These are phyloP conservation scores for Theileria annulata DNA, from an alignment of 169 alveolate genomes.

Conservation along the genomic window DNA sequence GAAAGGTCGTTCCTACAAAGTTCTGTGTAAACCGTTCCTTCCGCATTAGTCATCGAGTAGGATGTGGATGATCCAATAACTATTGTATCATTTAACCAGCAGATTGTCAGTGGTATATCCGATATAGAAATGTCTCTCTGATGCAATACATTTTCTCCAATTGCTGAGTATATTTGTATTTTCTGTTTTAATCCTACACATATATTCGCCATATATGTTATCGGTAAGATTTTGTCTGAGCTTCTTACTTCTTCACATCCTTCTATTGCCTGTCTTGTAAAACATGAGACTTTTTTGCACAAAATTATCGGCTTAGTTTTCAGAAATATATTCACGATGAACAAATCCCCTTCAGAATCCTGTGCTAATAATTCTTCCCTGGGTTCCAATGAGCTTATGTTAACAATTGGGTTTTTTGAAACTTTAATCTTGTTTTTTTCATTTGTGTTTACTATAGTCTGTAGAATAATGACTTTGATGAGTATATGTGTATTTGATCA, in stretches of 20 bases:
- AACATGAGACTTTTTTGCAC: conserved; percentile 36
- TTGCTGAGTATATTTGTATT: conserved; percentile 43
- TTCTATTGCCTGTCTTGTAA: conserved; percentile 41
- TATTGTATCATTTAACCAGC: conserved; percentile 57
- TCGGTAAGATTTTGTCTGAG: conserved; percentile 11
- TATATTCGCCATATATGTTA: conserved; percentile 29
- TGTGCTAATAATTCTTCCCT: conserved; percentile 52
- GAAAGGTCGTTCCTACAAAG: conserved; percentile 44
- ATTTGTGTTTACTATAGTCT: conserved; percentile 59
- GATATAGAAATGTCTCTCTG: conserved; percentile 35
- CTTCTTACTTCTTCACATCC: not conserved
- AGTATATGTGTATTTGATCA: not conserved
- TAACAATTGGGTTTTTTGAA: conserved; percentile 28
- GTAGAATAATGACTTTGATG: not conserved
- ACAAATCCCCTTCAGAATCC: conserved; percentile 55
- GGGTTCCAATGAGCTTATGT: conserved; percentile 59
- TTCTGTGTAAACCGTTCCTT: conserved; percentile 38
- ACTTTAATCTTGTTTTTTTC: conserved; percentile 33
- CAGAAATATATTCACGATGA: conserved; percentile 36
- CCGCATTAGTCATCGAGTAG: conserved; percentile 35
- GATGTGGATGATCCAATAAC: conserved; percentile 50
- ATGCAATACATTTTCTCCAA: conserved; percentile 33
- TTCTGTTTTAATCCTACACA: conserved; percentile 48
- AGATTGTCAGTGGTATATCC: conserved; percentile 21
- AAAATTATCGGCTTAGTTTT: conserved; percentile 30